phyloP scores from a whole-genome alignment of 2,329 filamentous ascomycete species.

The Eurotiales sp. region DNA sequence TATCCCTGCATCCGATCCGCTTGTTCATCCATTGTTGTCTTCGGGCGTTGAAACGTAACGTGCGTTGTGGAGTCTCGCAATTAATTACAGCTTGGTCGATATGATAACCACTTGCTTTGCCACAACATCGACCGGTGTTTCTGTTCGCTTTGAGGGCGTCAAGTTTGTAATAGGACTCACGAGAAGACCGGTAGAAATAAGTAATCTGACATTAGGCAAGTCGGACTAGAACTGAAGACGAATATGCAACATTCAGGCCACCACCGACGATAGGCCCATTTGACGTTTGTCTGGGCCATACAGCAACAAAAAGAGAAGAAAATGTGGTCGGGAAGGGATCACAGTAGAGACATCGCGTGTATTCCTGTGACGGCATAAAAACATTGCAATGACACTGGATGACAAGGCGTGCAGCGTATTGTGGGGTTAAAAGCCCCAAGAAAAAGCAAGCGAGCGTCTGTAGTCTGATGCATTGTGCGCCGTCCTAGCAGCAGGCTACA shows the following conservation, averaged over 20 bases:
- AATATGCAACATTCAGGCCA: neutral
- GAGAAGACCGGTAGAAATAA: neutral
- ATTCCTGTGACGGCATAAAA: slow-evolving; percentile 1
- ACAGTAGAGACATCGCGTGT: neutral
- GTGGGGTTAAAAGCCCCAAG: slow-evolving; percentile 4
- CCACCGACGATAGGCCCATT: slow-evolving; percentile 3
- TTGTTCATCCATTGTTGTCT: slow-evolving; percentile 9
- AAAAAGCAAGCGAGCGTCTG: no score
- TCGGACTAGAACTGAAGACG: neutral
- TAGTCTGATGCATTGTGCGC: neutral
- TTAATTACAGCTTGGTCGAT: no score
- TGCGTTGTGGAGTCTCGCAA: neutral
- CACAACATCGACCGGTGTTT: no score
- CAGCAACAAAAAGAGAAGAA: neutral
- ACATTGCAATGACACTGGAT: neutral
- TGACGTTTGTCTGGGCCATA: slow-evolving; percentile 4
- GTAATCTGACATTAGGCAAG: neutral
- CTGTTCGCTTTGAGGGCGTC: no score
- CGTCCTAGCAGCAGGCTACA: neutral
- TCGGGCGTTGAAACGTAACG: neutral
- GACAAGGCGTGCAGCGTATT: neutral
- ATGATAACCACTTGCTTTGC: neutral
- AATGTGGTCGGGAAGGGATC: neutral
- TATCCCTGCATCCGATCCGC: slow-evolving; percentile 7
- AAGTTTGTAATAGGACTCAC: neutral